phyloP scores from a whole-genome alignment of 345 rosid species.

The Corchorus olitorius region DNA sequence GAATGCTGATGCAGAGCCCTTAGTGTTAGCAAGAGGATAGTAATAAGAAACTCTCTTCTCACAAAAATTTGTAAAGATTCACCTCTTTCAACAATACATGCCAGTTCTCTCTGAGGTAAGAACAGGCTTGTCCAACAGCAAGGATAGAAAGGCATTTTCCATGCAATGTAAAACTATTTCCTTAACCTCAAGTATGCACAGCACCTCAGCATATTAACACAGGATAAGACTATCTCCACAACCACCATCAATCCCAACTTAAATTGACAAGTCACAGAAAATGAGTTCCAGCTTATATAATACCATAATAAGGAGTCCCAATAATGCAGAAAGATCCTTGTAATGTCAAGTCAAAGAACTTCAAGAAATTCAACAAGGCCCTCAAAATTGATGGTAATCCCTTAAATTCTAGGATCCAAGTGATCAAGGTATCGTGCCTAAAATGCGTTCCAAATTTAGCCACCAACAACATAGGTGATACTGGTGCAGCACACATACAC shows the following conservation, averaged over 20 bases:
- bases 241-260: neutral
- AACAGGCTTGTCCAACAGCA: neutral
- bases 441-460: neutral
- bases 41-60: neutral
- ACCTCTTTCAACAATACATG: neutral
- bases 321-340: neutral
- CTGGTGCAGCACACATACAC: neutral
- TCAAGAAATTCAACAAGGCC: neutral
- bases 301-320: neutral
- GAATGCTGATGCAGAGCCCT: neutral
- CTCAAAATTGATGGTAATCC: neutral
- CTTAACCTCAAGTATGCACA: neutral
- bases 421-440: neutral
- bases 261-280: neutral
- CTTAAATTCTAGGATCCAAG: neutral
- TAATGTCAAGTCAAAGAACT: neutral
- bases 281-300: neutral
- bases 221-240: neutral
- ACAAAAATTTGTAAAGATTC: neutral
- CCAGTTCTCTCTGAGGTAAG: neutral
- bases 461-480: neutral
- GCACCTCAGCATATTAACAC: neutral
- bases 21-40: neutral
- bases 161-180: neutral
- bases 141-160: neutral